Base-by-base conservation (phyloP, 2,329 filamentous ascomycete genomes). In the Diaporthe sp. region DNA sequence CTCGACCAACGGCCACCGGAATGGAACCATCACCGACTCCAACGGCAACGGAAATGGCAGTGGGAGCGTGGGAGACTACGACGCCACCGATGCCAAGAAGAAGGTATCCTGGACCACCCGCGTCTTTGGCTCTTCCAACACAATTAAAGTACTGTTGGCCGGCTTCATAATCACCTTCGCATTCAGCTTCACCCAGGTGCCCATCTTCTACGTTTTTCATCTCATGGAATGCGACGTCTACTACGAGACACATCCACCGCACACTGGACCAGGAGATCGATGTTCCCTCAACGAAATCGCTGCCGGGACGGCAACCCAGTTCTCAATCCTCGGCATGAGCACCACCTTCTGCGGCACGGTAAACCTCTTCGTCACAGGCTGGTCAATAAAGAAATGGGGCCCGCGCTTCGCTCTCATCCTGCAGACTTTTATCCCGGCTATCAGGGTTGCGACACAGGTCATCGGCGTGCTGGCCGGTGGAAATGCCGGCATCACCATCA, bases 151-250 rank as follows among this genome's bases (percentile, higher is more conserved):
- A 47, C 75, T 76, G n/a, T 67, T 76, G 4, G 75, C 75, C 67
- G 75, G 75, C 54, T 75, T 76, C 71, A 71, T 76, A 47, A 68
- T 67, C 52, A 35, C 57, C 17, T 74, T 73, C 54, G 67, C 45
- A 6, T 76, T 76, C 67, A 74, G 74, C 55, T 76, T 76, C 70
- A 76, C 75, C n/a, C 75, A 76, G 28, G 75, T 76, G 19, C 75
- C 75, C 10, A 76, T 89, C 6, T 83, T 93, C 60, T 93, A 92
- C 81, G 91, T 92, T 33, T 94, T 94, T 78, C 91, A 91, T 74
- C 80, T 93, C 2, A 94, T 94, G 92, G 91, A 90, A 67, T 95
- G 93, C 82, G 91, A 94, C 72, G 87, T 89, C 69, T 95, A 91
- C 80, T 95, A 94, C 82, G 84, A 86, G 47, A 84, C 84, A 3